phyloP scores from a whole-genome alignment of 148 eudicot genomes.

The Dysphania ambrosioides region DNA sequence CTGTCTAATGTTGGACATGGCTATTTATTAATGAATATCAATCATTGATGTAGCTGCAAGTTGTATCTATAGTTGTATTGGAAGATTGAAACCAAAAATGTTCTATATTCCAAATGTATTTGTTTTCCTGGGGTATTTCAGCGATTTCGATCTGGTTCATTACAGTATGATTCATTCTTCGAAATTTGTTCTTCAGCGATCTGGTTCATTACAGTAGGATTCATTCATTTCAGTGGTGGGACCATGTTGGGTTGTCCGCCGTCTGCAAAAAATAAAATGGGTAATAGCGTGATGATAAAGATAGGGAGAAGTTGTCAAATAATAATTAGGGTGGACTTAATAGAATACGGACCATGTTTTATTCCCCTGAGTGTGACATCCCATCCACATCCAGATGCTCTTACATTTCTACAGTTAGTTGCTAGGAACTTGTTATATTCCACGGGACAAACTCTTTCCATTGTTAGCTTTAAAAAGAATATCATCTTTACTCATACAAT shows the following conservation, averaged over 20 bases:
- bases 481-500: too few species aligned
- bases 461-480: too few species aligned
- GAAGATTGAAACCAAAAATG: conserved; percentile 25
- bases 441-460: too few species aligned
- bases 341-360: neutral
- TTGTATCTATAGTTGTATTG: conserved; percentile 28
- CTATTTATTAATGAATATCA: conserved; percentile 8
- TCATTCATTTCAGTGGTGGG: too few species aligned
- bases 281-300: neutral
- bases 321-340: conserved; percentile 5
- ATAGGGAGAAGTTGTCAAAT: neutral
- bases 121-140: neutral
- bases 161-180: conserved; percentile 15
- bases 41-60: conserved; percentile 24
- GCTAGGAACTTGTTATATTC: too few species aligned
- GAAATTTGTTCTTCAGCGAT: neutral
- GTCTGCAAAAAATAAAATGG: conserved; percentile 3
- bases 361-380: neutral
- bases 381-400: neutral
- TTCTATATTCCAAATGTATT: conserved; percentile 3
- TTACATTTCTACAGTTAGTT: neutral
- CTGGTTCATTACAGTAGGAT: too few species aligned
- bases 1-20: neutral
- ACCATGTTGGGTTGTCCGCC: conserved; percentile 3
- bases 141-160: neutral